Evolutionary conservation across 1,284 basidiomycete species (phyloP).

Genomic region (Xerocomus subilludens): DNA sequence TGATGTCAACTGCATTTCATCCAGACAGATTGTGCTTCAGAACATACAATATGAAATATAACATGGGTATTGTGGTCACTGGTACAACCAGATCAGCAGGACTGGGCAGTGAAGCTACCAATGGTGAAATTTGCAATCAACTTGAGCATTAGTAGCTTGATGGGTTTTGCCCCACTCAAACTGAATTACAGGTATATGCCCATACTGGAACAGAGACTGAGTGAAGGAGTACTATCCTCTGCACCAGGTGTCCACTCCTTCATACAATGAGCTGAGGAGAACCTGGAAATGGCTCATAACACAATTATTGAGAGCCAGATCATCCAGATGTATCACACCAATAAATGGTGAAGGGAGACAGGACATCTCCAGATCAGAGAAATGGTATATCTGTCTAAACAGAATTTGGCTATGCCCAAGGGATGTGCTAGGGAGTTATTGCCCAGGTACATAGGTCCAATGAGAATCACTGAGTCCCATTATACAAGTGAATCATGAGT

Average conservation of each 20-base stretch:
- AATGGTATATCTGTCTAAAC: not conserved
- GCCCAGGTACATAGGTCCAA: not conserved
- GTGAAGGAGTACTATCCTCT: not conserved
- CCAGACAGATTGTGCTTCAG: not conserved
- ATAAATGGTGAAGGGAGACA: not conserved
- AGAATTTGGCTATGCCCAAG: not conserved
- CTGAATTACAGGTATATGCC: conserved; percentile 3
- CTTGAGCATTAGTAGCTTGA: too few relatives aligned
- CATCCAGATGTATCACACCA: not conserved
- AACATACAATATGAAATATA: not conserved
- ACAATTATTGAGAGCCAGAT: not conserved
- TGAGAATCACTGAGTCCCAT: not conserved
- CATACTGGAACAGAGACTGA: not conserved
- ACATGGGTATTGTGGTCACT: not conserved
- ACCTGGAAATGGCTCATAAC: not conserved
- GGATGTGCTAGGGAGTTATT: not conserved
- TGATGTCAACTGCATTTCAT: too few relatives aligned
- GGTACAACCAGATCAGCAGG: not conserved
- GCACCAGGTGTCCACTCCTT: not conserved
- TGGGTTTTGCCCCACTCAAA: not conserved
- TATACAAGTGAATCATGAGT: not conserved
- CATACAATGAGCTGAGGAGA: not conserved
- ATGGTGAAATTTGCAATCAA: not conserved
- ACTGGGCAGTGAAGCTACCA: not conserved
- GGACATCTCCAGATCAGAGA: not conserved